Conservation (phyloP, 345 rosid species). For the Barbarea vulgaris region DNA sequence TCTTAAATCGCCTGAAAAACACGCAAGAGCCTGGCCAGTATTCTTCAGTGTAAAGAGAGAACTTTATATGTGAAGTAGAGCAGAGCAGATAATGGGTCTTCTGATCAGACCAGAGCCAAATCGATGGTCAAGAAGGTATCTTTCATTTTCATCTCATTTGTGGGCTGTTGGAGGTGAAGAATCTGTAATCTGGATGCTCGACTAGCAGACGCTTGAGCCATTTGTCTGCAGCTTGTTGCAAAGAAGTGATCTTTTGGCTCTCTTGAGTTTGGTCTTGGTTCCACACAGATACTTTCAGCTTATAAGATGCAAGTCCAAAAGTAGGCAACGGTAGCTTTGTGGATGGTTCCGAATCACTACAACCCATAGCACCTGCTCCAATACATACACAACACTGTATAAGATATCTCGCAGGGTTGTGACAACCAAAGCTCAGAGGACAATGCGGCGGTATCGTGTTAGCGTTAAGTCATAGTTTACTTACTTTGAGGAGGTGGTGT, state of each 20-base stretch:
- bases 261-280: constrained; percentile 56
- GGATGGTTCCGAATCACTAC: constrained; percentile 42
- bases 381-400: neutral
- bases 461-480: neutral
- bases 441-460: neutral
- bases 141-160: constrained; percentile 43
- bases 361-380: constrained; percentile 46
- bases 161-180: constrained; percentile 61
- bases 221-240: constrained; percentile 63
- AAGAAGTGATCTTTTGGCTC: constrained; percentile 55
- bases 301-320: constrained; percentile 84
- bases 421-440: constrained; percentile 11
- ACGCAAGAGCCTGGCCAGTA: constrained; percentile 33
- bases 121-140: constrained; percentile 15
- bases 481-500: constrained; percentile 55
- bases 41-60: constrained; percentile 38
- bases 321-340: constrained; percentile 60
- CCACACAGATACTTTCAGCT: constrained; percentile 81
- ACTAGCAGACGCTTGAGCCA: constrained; percentile 76
- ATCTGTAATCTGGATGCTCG: constrained; percentile 73
- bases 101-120: constrained; percentile 20
- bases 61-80: constrained; percentile 29
- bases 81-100: constrained; percentile 24
- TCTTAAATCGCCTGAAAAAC: constrained; percentile 39
- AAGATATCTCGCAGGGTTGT: constrained; percentile 5